Base-by-base conservation (phyloP, 1,284 basidiomycete species). In the Tilletia setariae region DNA sequence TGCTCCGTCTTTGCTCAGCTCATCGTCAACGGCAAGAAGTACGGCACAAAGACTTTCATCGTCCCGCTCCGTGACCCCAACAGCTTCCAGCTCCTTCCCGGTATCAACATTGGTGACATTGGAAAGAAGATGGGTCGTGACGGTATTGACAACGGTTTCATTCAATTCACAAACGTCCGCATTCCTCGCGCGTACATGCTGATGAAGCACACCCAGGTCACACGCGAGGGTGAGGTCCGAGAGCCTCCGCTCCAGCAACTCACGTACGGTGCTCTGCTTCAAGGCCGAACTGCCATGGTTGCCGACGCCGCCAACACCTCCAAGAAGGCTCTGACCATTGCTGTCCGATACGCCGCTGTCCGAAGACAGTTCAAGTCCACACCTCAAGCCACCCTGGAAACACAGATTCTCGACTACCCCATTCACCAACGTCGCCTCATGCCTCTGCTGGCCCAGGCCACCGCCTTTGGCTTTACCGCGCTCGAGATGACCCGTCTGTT, bases 71-170 rank as follows among this genome's bases (percentile, higher is more conserved):
- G 86, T 65, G 85, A 87, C 79, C 83, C 84, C 63, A 84, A 86
- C 83, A 84, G 74, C 71, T 85, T 82, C 63, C 44, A 68, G 51
- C 74, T 76, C 16, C 72, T 77, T 21, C 86, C 86, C 7, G 86
- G 86, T 51, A 82, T 87, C 72, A 86, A 84, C 64, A 86, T 87
- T 70, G 86, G 86, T 13, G 87, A 87, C 79, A 86, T 87, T 68
- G 86, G 87, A 42, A 86, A 86, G 78, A 87, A 87, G 83, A 87
- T 87, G 86, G 86, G 86, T 42, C 80, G 86, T 43, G 86, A 87
- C 73, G 86, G 86, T 61, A 87, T 87, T 74, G 80, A 81, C 74
- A 81, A 81, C 53, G 79, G 79, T 44, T 61, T 51, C 53, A 43
- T 66, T 19, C 65, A 66, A 44, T 87, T 87, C 81, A 87, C 86